These are phyloP conservation scores for Ambrosia artemisiifolia DNA, from an alignment of 129 eudicot species.

Conservation along the genomic window DNA sequence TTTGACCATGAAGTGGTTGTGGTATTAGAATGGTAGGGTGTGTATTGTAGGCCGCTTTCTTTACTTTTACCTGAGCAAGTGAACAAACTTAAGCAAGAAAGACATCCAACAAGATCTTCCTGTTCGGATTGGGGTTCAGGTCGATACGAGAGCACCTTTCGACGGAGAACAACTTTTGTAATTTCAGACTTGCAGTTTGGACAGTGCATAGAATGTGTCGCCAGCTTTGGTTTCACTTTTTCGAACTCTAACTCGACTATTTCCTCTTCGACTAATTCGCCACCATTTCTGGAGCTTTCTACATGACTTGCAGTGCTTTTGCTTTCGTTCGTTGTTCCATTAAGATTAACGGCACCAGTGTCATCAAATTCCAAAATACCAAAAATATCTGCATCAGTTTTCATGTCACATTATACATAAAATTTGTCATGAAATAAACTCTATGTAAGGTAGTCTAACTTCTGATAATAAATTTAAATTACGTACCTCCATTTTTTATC, in stretches of 20 bases:
- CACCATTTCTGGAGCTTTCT: conserved; percentile 22
- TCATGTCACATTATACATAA: neutral
- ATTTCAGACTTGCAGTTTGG: conserved; percentile 47
- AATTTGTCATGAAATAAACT: neutral
- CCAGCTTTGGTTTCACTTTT: conserved; percentile 41
- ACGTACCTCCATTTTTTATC: conserved; percentile 18
- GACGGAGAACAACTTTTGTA: conserved; percentile 58
- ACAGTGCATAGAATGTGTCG: conserved; percentile 53
- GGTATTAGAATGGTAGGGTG: too few species aligned
- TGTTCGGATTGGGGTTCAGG: neutral
- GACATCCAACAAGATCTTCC: conserved; percentile 48
- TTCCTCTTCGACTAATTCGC: conserved; percentile 46
- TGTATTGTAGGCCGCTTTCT: too few species aligned
- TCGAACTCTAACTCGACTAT: conserved; percentile 57
- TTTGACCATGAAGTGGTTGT: too few species aligned
- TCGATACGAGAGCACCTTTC: conserved; percentile 11
- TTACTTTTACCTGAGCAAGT: conserved; percentile 25
- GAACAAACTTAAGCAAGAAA: conserved; percentile 57
- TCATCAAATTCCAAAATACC: conserved; percentile 13
- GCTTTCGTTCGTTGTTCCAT: neutral
- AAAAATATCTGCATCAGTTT: neutral
- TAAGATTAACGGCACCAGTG: neutral
- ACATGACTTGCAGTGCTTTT: neutral
- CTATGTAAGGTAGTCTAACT: too few species aligned
- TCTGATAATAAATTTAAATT: too few species aligned